Base-by-base conservation (phyloP, 768 basidiomycete genomes). In the Mycena pura region DNA sequence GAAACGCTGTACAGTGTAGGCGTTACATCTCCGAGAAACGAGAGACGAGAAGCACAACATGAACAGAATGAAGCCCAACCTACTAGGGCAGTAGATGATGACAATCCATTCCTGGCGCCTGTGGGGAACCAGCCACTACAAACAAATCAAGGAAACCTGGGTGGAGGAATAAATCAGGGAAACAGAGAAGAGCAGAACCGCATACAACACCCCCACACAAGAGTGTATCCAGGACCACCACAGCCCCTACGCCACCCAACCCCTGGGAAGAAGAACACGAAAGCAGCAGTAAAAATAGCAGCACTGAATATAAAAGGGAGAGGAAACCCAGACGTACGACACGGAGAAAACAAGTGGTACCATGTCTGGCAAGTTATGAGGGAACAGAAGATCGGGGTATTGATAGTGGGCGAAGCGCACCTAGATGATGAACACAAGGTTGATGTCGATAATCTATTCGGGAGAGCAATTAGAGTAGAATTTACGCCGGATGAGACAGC, bases 391-490 rank as follows among this genome's bases (percentile, higher is more conserved):
- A 41, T 60, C 1, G 60, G 51, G 0, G 56, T 68, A 13, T 41
- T 68, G 8, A 40, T 57, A 6, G 49, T 67, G 4, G 57, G 50
- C 7, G 63, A 67, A 52, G 48, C 57, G 2, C 66, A 67, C 55
- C 53, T 67, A 5, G 38, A 51, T 27, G 53, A 44, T 5, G 22
- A 44, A 28, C 29, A 29, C 8, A 29, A 34, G 17, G 46, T 49
- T 1, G 17, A 44, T 17, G 25, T 66, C 19, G 34, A 60, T 5
- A 24, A 13, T 13, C 57, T 66, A 1, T 63, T 59, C 27, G 43
- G 36, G 4, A 28, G 51, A 11, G 3, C 15, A 2, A 22, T 62
- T 3, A 28, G 29, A n/a, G 39, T 66, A 5, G 13, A 34, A n/a
- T 53, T 47, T 51, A 49, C 62, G 1, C 17, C 34, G 11, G 55